These are phyloP conservation scores for Crithidia bombi DNA, from an alignment of 208 protist species.

Conservation along the genomic window DNA sequence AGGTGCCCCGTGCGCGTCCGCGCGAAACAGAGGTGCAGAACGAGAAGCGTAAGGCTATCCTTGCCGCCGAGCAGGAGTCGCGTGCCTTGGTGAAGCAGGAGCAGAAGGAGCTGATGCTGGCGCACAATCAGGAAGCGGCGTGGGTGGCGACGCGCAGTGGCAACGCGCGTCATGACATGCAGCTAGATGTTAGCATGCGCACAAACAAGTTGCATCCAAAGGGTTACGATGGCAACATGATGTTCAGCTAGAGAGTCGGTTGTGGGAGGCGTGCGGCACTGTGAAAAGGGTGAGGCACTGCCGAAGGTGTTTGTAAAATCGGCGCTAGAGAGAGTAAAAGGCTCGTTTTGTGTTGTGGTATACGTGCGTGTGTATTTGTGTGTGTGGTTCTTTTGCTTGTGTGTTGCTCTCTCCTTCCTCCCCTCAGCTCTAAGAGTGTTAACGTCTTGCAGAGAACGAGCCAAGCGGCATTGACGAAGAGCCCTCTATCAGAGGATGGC, in stretches of 20 bases:
- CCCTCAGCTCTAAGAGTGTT: no score
- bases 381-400: constrained; percentile 12
- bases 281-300: background rate
- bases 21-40: constrained; percentile 64
- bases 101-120: constrained; percentile 60
- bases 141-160: constrained; percentile 53
- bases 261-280: background rate
- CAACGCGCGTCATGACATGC: constrained; percentile 47
- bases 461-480: no score
- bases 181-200: constrained; percentile 75
- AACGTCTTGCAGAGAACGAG: no score
- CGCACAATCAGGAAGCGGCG: constrained; percentile 49
- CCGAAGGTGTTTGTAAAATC: background rate
- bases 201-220: constrained; percentile 89
- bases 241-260: constrained; percentile 43
- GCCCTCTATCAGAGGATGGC: no score
- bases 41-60: constrained; percentile 62
- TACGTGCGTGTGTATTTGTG: no score
- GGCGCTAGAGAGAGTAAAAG: no score
- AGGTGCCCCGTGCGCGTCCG: constrained; percentile 67
- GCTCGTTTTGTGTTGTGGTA: no score
- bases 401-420: constrained; percentile 6
- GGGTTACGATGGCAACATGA: constrained; percentile 88
- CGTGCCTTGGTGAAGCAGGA: constrained; percentile 64
- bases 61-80: constrained; percentile 61